A percentile compares a stretch with the other conserved stretches of the same genome.
phyloP scores from a whole-genome alignment of 2,329 filamentous ascomycete genomes.

The Pseudocercospora vitis region DNA sequence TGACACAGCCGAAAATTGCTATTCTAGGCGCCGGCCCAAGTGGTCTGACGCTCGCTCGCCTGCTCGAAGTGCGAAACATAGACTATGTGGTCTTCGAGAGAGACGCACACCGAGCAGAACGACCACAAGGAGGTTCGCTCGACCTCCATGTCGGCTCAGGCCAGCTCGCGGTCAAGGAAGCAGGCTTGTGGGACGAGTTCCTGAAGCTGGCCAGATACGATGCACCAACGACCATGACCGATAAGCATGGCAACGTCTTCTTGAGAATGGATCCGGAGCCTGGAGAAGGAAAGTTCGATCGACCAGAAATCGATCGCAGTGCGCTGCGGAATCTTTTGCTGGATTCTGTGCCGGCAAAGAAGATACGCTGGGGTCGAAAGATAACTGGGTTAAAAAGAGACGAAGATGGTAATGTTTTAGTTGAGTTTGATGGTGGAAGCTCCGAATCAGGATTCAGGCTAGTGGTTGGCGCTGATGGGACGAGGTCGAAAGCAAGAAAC shows the following conservation, averaged over 20 bases:
- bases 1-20: conserved; percentile 24
- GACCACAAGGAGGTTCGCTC: conserved; percentile 28
- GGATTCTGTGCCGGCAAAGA: conserved; percentile 30
- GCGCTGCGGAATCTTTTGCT: conserved; percentile 37
- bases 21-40: conserved; percentile 36
- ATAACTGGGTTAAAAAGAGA: conserved; percentile 21
- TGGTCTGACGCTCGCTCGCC: conserved; percentile 32
- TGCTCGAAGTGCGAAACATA: conserved; percentile 27
- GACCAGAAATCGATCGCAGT: conserved; percentile 40
- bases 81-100: conserved; percentile 30
- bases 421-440: conserved; percentile 37
- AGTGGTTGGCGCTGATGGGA: conserved; percentile 52
- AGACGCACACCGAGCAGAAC: conserved; percentile 26
- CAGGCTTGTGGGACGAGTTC: conserved; percentile 31
- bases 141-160: conserved; percentile 32
- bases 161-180: conserved; percentile 28
- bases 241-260: conserved; percentile 27
- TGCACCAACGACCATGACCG: background rate
- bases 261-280: conserved; percentile 22
- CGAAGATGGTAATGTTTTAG: conserved; percentile 21
- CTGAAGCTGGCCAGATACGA: conserved; percentile 14
- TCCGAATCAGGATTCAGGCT: conserved; percentile 43
- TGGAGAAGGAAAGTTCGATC: conserved; percentile 5
- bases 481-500: conserved; percentile 44
- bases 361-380: conserved; percentile 33